Base-by-base conservation (phyloP, 192 early-diverging fungal species). In the Backusella luteola region DNA sequence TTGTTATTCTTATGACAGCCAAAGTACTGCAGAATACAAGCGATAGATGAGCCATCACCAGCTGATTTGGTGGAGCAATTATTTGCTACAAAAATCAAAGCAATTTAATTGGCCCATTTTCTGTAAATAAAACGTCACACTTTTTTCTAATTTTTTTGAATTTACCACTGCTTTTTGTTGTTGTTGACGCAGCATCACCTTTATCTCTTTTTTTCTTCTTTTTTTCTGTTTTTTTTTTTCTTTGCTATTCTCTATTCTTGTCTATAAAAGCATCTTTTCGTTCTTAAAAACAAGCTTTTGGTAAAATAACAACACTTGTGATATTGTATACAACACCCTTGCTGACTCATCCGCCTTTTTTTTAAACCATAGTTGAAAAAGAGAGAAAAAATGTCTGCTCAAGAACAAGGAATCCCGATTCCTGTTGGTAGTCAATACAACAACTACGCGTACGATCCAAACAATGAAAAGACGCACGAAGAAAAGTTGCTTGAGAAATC, bases 401-500 rank as follows among this genome's bases (percentile, higher is more conserved):
- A 63, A 53, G 52, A 39, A 6, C 34, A 34, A 23, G 52, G 53
- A 66, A 39, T 63, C 41, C 35, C 49, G 17, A 66, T 74, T 29
- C 73, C 73, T 66, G 73, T 74, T 32, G 73, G 73, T 15, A 46
- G 15, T 23, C 39, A 66, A 29, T 76, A 76, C 21, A 46, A 59
- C 44, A 68, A 76, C 21, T 76, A 76, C 52, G 75, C 75, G 46
- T 76, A 76, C 35, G 75, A 76, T 49, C 67, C 67, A 15, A 42
- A 70, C 9, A 38, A 67, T 56, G 67, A 56, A 29, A 76, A 70
- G 52, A 70, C n/a, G 15, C 49, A 76, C 23, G 88, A 89, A 41
- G 89, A 89, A n/a, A 90, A 90, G 74, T 81, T 96, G 32, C 82
- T 86, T 35, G 94, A 93, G 34, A 98, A 98, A 77, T 91, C 95